Conservation (phyloP, 208 protist species). For the Trypanosoma cruzi region DNA sequence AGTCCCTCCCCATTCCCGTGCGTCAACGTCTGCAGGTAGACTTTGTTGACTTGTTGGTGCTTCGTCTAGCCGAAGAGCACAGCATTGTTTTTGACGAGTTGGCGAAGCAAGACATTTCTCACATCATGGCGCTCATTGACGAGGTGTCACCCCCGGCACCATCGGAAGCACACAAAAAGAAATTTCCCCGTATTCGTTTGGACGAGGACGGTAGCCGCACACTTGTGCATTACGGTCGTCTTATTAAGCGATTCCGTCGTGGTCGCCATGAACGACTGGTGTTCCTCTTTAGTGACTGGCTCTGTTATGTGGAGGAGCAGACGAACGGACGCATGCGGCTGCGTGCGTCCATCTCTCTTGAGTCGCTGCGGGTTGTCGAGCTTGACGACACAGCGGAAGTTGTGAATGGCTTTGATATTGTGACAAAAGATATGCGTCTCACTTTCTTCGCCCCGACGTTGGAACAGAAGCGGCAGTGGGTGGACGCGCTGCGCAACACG, state of each 20-base stretch:
- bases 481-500: conserved; percentile 65
- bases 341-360: conserved; percentile 64
- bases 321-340: conserved; percentile 60
- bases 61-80: conserved; percentile 52
- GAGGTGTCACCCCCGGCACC: conserved; percentile 4
- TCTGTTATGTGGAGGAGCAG: conserved; percentile 86
- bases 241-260: conserved; percentile 64
- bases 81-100: conserved; percentile 68
- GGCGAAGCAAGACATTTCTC: conserved; percentile 46
- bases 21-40: conserved; percentile 39
- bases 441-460: conserved; percentile 66
- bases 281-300: conserved; percentile 84
- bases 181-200: conserved; percentile 16
- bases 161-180: conserved; percentile 17
- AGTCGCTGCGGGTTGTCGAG: conserved; percentile 47
- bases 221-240: conserved; percentile 72
- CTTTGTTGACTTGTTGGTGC: conserved; percentile 50
- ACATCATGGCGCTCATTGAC: conserved; percentile 67
- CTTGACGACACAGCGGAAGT: conserved; percentile 38
- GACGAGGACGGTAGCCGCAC: conserved; percentile 34
- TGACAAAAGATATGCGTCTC: conserved; percentile 43
- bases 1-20: conserved; percentile 36
- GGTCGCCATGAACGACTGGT: conserved; percentile 72
- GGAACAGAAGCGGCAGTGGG: conserved; percentile 81
- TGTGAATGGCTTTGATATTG: conserved; percentile 61